Conservation (phyloP, 2,329 filamentous ascomycete species). For the Cercospora janseana region DNA sequence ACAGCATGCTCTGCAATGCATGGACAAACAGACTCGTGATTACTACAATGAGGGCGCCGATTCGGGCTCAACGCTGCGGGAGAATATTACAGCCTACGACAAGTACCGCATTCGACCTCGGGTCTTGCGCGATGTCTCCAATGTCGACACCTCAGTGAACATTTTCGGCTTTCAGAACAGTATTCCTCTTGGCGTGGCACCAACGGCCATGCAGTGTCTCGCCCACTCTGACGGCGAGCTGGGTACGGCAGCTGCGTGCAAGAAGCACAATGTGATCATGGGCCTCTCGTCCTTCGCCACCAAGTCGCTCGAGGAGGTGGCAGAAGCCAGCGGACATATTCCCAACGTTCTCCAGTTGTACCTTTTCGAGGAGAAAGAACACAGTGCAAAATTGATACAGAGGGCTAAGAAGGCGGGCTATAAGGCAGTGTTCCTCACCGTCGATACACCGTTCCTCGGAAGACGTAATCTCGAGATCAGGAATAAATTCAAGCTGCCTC, state of each 20-base stretch:
- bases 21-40: slow-evolving; percentile 43
- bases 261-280: slow-evolving; percentile 48
- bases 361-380: slow-evolving; percentile 53
- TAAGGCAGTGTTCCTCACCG: slow-evolving; percentile 57
- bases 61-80: slow-evolving; percentile 40
- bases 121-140: slow-evolving; percentile 43
- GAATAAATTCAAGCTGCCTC: slow-evolving; percentile 50
- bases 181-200: slow-evolving; percentile 55
- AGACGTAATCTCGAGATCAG: slow-evolving; percentile 55
- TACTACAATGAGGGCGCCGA: slow-evolving; percentile 43
- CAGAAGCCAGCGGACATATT: slow-evolving; percentile 42
- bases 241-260: slow-evolving; percentile 51
- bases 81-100: slow-evolving; percentile 55
- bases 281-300: slow-evolving; percentile 52
- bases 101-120: slow-evolving; percentile 45
- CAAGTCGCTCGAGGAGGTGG: slow-evolving; percentile 53
- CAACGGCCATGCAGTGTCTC: slow-evolving; percentile 54
- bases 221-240: slow-evolving; percentile 55
- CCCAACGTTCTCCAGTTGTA: slow-evolving; percentile 57
- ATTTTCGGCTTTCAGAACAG: slow-evolving; percentile 48
- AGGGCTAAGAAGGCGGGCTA: slow-evolving; percentile 46
- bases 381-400: slow-evolving; percentile 43
- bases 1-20: slow-evolving; percentile 37
- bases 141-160: slow-evolving; percentile 43
- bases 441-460: slow-evolving; percentile 57